These are phyloP conservation scores for Entomortierella chlamydospora DNA, from an alignment of 192 early-diverging fungal species.

Conservation along the genomic window DNA sequence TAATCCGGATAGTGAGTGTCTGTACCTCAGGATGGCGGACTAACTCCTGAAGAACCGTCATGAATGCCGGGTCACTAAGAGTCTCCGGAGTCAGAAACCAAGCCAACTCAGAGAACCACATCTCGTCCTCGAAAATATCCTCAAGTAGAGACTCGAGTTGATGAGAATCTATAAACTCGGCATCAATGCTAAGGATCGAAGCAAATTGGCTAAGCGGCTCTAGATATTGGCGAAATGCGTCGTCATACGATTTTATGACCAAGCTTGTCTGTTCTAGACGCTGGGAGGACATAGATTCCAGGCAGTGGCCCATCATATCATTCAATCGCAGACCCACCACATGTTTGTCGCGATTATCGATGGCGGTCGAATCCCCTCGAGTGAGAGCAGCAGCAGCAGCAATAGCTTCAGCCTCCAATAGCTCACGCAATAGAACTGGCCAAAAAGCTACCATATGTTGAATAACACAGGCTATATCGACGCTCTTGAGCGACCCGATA, in stretches of 20 bases:
- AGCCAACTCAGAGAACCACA: slow-evolving; percentile 8
- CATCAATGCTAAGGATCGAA: neutral
- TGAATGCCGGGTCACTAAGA: neutral
- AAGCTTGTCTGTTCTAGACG: slow-evolving; percentile 1
- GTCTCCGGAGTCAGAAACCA: slow-evolving; percentile 11
- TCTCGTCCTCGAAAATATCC: slow-evolving; percentile 1
- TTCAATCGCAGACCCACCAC: slow-evolving; percentile 6
- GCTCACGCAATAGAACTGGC: slow-evolving; percentile 3
- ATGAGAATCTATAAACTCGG: neutral
- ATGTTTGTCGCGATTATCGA: neutral
- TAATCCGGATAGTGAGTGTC: slow-evolving; percentile 11
- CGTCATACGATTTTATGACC: slow-evolving; percentile 2
- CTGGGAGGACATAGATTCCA: slow-evolving; percentile 8
- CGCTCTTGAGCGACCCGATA: slow-evolving; percentile 6
- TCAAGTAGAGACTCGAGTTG: slow-evolving; percentile 3
- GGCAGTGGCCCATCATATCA: slow-evolving; percentile 7
- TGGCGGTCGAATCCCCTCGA: neutral
- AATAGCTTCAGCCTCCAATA: slow-evolving; percentile 1
- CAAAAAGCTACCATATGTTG: slow-evolving; percentile 10
- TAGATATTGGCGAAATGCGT: slow-evolving; percentile 5
- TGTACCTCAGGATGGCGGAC: slow-evolving; percentile 15
- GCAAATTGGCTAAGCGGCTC: slow-evolving; percentile 11
- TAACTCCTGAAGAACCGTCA: slow-evolving; percentile 1
- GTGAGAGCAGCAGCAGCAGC: neutral
- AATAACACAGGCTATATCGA: slow-evolving; percentile 21